Conservation (phyloP, 306 rosid genomes). For the Prunus davidiana region DNA sequence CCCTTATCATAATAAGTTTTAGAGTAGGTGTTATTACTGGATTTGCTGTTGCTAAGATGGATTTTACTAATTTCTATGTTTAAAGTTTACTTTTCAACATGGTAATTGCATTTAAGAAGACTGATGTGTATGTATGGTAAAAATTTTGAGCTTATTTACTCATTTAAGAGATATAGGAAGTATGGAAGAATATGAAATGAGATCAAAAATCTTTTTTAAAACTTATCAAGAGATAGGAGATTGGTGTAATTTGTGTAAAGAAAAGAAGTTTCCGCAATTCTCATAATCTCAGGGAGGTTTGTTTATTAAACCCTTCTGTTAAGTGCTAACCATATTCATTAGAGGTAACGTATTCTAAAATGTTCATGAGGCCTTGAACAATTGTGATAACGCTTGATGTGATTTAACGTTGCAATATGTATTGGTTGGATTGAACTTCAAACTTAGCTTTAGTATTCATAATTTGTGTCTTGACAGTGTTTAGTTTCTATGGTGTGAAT, state of each 20-base stretch:
- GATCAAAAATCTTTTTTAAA: background rate
- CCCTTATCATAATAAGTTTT: background rate
- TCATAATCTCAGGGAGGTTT: background rate
- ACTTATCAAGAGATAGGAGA: background rate
- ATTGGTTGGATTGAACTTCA: background rate
- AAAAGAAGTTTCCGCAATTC: background rate
- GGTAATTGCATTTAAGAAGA: background rate
- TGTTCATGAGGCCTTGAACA: background rate
- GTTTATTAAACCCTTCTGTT: background rate
- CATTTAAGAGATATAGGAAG: background rate
- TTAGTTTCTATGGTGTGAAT: background rate
- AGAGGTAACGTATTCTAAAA: background rate
- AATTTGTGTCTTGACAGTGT: background rate
- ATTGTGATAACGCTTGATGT: background rate
- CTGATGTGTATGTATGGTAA: background rate
- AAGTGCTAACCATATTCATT: background rate
- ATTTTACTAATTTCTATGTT: background rate
- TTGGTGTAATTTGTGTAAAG: background rate
- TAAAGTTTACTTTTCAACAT: background rate
- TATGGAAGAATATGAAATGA: background rate
- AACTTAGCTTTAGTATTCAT: slow-evolving; percentile 9
- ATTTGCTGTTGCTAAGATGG: background rate
- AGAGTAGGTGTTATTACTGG: background rate
- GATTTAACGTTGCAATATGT: background rate
- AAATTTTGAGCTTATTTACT: background rate